Percentiles rank a stretch among this genome's conserved stretches.
These are phyloP conservation scores for Bipolaris victoriae DNA, from an alignment of 2,329 filamentous ascomycete genomes.

Conservation along the genomic window DNA sequence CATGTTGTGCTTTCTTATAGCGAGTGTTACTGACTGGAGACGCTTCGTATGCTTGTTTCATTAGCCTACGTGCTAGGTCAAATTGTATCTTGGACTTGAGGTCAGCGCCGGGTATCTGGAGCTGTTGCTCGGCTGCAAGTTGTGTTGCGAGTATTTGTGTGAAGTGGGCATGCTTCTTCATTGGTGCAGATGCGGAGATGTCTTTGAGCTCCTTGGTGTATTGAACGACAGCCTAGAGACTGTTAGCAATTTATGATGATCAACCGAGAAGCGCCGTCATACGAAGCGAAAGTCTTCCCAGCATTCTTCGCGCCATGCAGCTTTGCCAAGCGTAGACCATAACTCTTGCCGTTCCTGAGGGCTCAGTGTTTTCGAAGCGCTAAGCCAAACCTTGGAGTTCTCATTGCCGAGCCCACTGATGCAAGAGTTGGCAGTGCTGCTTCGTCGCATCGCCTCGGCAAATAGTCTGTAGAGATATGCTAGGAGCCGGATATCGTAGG, in stretches of 20 bases:
- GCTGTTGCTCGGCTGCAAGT: slow-evolving; percentile 35
- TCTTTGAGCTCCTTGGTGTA: slow-evolving; percentile 33
- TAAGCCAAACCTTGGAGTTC: slow-evolving; percentile 37
- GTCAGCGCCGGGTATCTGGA: slow-evolving; percentile 18
- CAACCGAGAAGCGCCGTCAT: slow-evolving; percentile 11
- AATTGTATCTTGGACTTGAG: slow-evolving; percentile 27
- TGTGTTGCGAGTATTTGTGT: slow-evolving; percentile 38
- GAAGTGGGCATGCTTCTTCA: slow-evolving; percentile 36
- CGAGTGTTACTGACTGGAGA: slow-evolving; percentile 23
- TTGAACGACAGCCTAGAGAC: slow-evolving; percentile 37
- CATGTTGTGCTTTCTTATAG: background rate
- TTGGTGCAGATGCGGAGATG: slow-evolving; percentile 13
- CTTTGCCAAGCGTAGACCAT: slow-evolving; percentile 37
- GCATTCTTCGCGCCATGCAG: slow-evolving; percentile 38
- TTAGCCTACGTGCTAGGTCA: slow-evolving; percentile 30
- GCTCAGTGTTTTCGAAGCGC: slow-evolving; percentile 33
- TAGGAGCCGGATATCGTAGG: slow-evolving; percentile 36
- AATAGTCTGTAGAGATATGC: slow-evolving; percentile 34
- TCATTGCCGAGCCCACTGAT: slow-evolving; percentile 28
- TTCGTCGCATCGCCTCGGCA: slow-evolving; percentile 27
- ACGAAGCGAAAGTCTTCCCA: slow-evolving; percentile 47
- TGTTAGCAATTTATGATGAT: slow-evolving; percentile 10
- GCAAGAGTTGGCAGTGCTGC: background rate
- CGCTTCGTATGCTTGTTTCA: slow-evolving; percentile 38
- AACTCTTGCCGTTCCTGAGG: slow-evolving; percentile 33